These are phyloP conservation scores for Malus hybrid DNA, from an alignment of 331 rosid species.

Conservation along the genomic window DNA sequence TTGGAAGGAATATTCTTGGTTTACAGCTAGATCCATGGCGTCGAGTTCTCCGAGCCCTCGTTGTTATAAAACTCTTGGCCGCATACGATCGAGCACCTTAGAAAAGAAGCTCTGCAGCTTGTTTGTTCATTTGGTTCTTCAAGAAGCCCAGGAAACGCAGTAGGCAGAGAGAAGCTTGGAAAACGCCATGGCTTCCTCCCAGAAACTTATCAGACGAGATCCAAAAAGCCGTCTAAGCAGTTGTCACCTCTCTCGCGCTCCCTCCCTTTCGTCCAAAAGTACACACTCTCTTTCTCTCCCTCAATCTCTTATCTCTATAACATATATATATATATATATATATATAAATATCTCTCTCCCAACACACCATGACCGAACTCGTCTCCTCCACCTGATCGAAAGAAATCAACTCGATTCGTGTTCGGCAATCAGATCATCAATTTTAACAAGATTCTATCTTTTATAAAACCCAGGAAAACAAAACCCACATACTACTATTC, in stretches of 20 bases:
- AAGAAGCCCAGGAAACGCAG: background rate
- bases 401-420: background rate
- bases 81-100: background rate
- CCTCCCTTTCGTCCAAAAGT: slow-evolving; percentile 14
- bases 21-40: background rate
- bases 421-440: background rate
- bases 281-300: slow-evolving; percentile 31
- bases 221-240: too few species aligned
- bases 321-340: background rate
- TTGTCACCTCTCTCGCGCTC: background rate
- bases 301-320: too few species aligned
- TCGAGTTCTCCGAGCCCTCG: background rate
- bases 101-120: background rate
- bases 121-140: background rate
- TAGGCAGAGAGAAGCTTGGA: slow-evolving; percentile 1
- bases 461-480: background rate
- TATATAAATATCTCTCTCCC: background rate
- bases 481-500: background rate
- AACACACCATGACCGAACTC: background rate
- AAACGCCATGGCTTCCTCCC: slow-evolving; percentile 33
- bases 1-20: slow-evolving; percentile 8
- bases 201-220: too few species aligned
- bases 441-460: background rate
- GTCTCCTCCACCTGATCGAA: background rate
- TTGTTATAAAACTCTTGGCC: background rate